Conservation (phyloP, 306 rosid genomes). For the Corylus avellana region DNA sequence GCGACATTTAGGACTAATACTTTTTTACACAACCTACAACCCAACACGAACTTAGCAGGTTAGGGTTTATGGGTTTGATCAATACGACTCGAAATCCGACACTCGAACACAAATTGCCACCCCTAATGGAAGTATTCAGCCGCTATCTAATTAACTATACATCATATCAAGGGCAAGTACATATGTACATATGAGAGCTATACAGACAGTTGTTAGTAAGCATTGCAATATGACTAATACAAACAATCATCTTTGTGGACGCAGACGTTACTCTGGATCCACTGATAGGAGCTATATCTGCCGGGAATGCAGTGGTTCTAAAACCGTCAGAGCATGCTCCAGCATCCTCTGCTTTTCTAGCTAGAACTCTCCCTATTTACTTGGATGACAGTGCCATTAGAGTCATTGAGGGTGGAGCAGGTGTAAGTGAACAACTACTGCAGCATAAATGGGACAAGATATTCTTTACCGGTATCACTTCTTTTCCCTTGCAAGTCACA, state of each 20-base stretch:
- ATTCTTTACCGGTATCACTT: constrained; percentile 84
- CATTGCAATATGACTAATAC: neutral
- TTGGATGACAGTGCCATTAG: constrained; percentile 65
- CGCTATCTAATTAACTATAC: neutral
- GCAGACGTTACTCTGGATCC: constrained; percentile 87
- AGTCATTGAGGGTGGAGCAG: constrained; percentile 71
- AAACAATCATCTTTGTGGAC: neutral
- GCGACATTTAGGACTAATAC: too few relatives aligned
- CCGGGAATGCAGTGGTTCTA: constrained; percentile 70
- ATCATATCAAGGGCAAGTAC: neutral
- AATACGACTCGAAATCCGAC: too few relatives aligned
- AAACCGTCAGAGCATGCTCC: constrained; percentile 83
- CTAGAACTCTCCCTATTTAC: constrained; percentile 62
- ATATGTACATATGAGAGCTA: neutral
- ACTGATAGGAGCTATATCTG: constrained; percentile 86
- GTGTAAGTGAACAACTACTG: constrained; percentile 51
- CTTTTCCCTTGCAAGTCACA: neutral
- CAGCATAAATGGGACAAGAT: constrained; percentile 83
- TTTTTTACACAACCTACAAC: too few relatives aligned
- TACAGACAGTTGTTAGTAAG: neutral
- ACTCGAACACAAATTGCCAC: too few relatives aligned
- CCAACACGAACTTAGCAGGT: too few relatives aligned
- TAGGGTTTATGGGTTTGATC: too few relatives aligned
- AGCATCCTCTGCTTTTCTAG: constrained; percentile 70
- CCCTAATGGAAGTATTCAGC: too few relatives aligned